Evolutionary conservation across 768 basidiomycete species (phyloP).

Genomic region (Tylopilus vinaceipallidus): DNA sequence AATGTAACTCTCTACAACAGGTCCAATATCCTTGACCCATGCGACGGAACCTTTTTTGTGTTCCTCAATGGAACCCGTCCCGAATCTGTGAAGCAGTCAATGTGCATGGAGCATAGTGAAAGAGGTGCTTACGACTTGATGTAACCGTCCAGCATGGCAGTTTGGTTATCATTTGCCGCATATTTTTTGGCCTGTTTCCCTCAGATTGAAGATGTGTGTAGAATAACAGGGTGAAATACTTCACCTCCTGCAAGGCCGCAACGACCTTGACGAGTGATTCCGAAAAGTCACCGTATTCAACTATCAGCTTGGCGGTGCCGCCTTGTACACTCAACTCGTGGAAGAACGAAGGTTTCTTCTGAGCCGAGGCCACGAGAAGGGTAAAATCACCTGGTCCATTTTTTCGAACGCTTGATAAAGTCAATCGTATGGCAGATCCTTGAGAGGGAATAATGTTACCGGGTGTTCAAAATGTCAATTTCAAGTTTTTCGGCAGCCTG

Average conservation of each 20-base stretch:
- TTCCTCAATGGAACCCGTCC: slow-evolving; percentile 73
- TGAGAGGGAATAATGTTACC: slow-evolving; percentile 39
- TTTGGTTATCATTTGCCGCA: slow-evolving; percentile 70
- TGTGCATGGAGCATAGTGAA: not conserved
- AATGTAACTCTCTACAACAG: slow-evolving; percentile 85
- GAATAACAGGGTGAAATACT: not conserved
- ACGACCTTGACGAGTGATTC: slow-evolving; percentile 52
- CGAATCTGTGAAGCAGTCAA: slow-evolving; percentile 43
- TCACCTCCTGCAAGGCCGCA: slow-evolving; percentile 58
- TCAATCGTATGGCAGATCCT: not conserved
- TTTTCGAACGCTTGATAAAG: slow-evolving; percentile 62
- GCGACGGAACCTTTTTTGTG: slow-evolving; percentile 75
- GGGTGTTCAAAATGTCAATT: slow-evolving; percentile 80
- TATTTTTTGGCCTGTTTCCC: slow-evolving; percentile 63
- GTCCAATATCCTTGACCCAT: slow-evolving; percentile 88
- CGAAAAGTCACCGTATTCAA: slow-evolving; percentile 78
- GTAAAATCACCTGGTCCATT: slow-evolving; percentile 59
- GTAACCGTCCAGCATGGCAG: slow-evolving; percentile 72
- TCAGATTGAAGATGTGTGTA: not conserved
- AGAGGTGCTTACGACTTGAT: slow-evolving; percentile 60
- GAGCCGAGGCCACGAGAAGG: slow-evolving; percentile 72
- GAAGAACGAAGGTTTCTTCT: slow-evolving; percentile 36
- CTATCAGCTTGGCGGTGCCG: slow-evolving; percentile 49
- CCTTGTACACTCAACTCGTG: slow-evolving; percentile 48
- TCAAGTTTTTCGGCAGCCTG: slow-evolving; percentile 69